A percentile compares a stretch with the other conserved stretches of the same genome.
Conservation (phyloP, 2,329 filamentous ascomycete species). For the Eutypella sp. region DNA sequence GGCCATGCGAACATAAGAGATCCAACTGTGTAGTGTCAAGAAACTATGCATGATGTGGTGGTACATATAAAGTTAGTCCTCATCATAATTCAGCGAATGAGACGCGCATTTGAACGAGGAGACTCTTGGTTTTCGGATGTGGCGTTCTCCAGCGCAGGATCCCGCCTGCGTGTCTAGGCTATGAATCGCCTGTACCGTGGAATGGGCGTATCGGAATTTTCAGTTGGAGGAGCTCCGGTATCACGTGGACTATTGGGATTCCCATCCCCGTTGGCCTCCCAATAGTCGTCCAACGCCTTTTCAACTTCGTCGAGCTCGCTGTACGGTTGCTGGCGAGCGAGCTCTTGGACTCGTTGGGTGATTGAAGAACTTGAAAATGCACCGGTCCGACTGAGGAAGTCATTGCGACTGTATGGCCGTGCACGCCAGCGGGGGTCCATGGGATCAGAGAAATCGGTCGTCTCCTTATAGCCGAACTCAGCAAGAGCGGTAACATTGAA, state of each 20-base stretch:
- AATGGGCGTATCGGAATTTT: neutral
- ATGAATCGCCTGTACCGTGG: neutral
- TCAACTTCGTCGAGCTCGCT: conserved; percentile 26
- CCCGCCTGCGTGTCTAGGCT: too few relatives aligned
- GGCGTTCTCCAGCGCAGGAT: too few relatives aligned
- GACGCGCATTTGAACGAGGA: too few relatives aligned
- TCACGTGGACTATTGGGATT: conserved; percentile 9
- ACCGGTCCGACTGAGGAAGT: conserved; percentile 17
- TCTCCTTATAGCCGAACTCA: conserved; percentile 34
- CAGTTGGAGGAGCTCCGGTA: neutral
- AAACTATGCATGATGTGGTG: too few relatives aligned
- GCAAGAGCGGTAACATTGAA: conserved; percentile 37
- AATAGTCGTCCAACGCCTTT: conserved; percentile 27
- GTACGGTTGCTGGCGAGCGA: conserved; percentile 30
- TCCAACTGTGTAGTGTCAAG: too few relatives aligned
- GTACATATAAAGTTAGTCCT: too few relatives aligned
- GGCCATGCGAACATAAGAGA: too few relatives aligned
- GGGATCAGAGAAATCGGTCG: conserved; percentile 30
- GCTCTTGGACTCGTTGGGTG: conserved; percentile 24
- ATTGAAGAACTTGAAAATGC: conserved; percentile 24
- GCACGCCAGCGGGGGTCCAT: conserved; percentile 33
- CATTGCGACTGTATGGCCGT: conserved; percentile 18
- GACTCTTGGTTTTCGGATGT: neutral
- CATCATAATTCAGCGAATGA: too few relatives aligned
- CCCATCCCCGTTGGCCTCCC: conserved; percentile 15